Evolutionary conservation across 2,329 filamentous ascomycete species (phyloP), one percentile per base, ranked within the genome.

Genomic region (Penicillium sp.): DNA sequence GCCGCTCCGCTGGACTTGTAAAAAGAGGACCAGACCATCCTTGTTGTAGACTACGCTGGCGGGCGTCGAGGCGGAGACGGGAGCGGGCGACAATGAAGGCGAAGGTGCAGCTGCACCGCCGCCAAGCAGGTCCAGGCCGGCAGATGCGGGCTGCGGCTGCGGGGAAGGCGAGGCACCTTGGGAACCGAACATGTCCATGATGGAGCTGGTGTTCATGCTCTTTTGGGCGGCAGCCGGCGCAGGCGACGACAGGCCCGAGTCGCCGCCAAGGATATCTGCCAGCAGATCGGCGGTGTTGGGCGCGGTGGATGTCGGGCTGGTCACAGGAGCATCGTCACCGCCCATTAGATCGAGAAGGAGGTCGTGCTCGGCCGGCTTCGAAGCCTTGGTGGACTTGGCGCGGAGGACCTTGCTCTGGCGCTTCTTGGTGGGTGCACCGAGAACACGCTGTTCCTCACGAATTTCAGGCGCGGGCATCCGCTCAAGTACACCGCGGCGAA

Each of bases 401-500:
- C 87, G 89, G 44, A 78, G 66, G n/a, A 80, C 67, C 51, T 82
- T 79, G 42, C 81, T 73, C 60, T 75, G 76, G 64, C 85, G 83
- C 68, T 81, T 85, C 56, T 80, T 78, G 61, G 86, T 81, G 1
- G 89, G 85, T 63, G 92, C 87, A 38, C 91, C 91, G 15, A 98
- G 78, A 3, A 96, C 91, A 52, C 92, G 81, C 47, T 93, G 92
- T 68, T 95, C 89, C 68, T 98, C 93, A 58, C 92, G 89, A 64
- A 98, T 97, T 69, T 97, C 92, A 7, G 93, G 93, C 1, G 93
- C 83, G 6, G 93, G 93, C 95, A 98, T 98, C 70, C 93, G 95
- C 73, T 98, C 93, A 9, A 98, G 76, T 2, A 98, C 93, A 50
- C 93, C 93, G 52, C 81, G 82, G 47, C 92, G 84, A 49, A 98